A percentile compares a stretch with the other conserved stretches of the same genome.
Conservation (phyloP, 1,284 basidiomycete species). For the Apiotrichum siamense region DNA sequence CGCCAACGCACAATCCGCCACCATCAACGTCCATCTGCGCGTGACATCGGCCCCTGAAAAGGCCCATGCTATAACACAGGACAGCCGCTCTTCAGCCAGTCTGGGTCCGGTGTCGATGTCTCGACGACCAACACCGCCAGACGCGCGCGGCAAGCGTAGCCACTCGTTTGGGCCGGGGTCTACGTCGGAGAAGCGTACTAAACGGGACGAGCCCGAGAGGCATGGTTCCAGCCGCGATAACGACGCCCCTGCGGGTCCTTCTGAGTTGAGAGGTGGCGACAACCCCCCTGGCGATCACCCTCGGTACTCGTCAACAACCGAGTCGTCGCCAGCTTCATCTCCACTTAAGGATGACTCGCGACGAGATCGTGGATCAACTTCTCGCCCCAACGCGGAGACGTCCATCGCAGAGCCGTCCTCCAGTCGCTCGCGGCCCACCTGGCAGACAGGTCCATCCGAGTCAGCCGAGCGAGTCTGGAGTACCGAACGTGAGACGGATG, state of each 20-base stretch:
- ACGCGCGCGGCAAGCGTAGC: constrained; percentile 8
- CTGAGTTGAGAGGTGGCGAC: too few species aligned
- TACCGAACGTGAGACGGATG: not conserved
- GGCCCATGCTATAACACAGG: constrained; percentile 6
- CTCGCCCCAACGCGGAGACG: not conserved
- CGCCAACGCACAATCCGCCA: not conserved
- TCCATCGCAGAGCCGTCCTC: not conserved
- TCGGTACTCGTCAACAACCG: not conserved
- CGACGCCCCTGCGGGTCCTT: not conserved
- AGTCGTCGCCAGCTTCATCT: constrained; percentile 1
- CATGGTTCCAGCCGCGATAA: not conserved
- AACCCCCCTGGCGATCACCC: too few species aligned
- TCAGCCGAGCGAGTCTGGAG: not conserved
- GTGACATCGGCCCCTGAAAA: not conserved
- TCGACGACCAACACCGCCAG: constrained; percentile 2
- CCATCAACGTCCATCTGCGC: not conserved
- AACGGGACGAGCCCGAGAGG: not conserved
- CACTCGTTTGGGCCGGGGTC: constrained; percentile 8
- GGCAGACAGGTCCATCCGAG: constrained; percentile 7
- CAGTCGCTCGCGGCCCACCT: constrained; percentile 1
- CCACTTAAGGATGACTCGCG: not conserved
- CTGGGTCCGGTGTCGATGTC: constrained; percentile 5
- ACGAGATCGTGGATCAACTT: not conserved
- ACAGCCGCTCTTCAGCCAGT: not conserved
- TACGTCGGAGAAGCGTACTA: constrained; percentile 3